A percentile compares a stretch with the other conserved stretches of the same genome.
phyloP scores from a whole-genome alignment of 148 eudicot species.

The Camellia sinensis region DNA sequence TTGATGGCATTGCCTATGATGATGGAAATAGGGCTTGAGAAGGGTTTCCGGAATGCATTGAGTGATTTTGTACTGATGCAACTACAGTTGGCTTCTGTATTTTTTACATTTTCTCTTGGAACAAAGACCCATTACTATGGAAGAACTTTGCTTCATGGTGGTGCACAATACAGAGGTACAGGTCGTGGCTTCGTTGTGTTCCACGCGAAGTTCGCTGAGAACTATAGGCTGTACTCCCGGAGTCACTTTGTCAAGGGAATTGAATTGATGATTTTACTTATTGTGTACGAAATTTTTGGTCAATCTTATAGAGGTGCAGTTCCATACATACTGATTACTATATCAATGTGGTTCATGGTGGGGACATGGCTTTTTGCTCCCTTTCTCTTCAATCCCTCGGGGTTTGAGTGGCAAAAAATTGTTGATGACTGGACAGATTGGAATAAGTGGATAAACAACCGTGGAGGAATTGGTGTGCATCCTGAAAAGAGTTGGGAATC shows the following conservation, averaged over 20 bases:
- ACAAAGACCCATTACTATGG: conserved; percentile 72
- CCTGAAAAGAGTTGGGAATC: conserved; percentile 82
- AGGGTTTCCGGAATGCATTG: conserved; percentile 61
- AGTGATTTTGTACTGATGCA: conserved; percentile 65
- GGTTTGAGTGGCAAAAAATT: conserved; percentile 79
- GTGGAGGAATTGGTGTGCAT: conserved; percentile 65
- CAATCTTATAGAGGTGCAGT: conserved; percentile 34
- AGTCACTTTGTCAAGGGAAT: conserved; percentile 75
- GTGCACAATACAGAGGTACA: conserved; percentile 69
- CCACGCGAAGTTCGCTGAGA: conserved; percentile 69
- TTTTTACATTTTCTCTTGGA: conserved; percentile 74
- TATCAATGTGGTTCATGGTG: conserved; percentile 70
- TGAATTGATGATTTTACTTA: conserved; percentile 60
- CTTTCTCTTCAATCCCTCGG: conserved; percentile 70
- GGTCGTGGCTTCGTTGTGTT: conserved; percentile 84
- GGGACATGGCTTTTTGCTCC: conserved; percentile 79
- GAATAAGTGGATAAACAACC: conserved; percentile 70
- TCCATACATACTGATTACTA: conserved; percentile 51
- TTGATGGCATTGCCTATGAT: conserved; percentile 76
- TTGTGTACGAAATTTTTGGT: conserved; percentile 60
- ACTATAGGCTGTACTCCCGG: conserved; percentile 64
- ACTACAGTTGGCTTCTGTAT: conserved; percentile 65
- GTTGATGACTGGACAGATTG: conserved; percentile 77
- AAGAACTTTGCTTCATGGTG: conserved; percentile 73
- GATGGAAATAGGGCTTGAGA: conserved; percentile 73